Base-by-base conservation (phyloP, 2,329 filamentous ascomycete genomes). In the Alternaria triticimaculans region DNA sequence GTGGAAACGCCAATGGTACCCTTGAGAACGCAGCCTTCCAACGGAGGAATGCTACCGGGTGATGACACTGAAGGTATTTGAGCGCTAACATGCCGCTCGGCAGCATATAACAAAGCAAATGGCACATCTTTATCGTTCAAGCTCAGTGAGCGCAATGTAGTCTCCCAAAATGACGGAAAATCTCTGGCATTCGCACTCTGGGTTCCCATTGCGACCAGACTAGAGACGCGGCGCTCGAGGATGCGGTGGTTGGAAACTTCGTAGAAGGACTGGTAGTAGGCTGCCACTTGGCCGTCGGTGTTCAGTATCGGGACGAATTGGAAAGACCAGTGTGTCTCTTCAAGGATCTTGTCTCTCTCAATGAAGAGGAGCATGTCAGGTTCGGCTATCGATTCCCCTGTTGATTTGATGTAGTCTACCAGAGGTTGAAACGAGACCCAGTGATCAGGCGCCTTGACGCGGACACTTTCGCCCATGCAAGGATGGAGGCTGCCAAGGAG, bases 301-400 rank as follows among this genome's bases (percentile, higher is more conserved):
- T 91, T 90, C 3, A 94, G 84, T 44, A 94, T 82, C 0, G 92
- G 92, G 14, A 94, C 88, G 33, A 94, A 87, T 3, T 89, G 90
- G 89, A 91, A 94, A 12, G 89, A 91, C 78, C 93, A 94, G 72
- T 91, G 94, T 0, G 90, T 88, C 74, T 95, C 92, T 77, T 96
- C 91, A 2, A 92, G 78, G 62, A 87, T 91, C 2, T 88, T 87
- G 65, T 89, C 86, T 12, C 91, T 87, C 26, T 85, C 82, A 11
- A 95, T 84, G 72, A 93, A 93, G 0, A 94, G 83, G 46, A 87
- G 87, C 66, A 94, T 90, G 69, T 94, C 91, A 62, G 92, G 87
- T 75, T 77, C 68, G n/a, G 58, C 61, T 2, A 76, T 44, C 2
- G 70, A 66, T 25, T 70, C 58, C 5, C 73, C 75, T 1, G 69